Evolutionary conservation across 1,139 yeast genomes (phyloP), one percentile per base, ranked within the genome.

Genomic region (Geotrichum carabidarum): DNA sequence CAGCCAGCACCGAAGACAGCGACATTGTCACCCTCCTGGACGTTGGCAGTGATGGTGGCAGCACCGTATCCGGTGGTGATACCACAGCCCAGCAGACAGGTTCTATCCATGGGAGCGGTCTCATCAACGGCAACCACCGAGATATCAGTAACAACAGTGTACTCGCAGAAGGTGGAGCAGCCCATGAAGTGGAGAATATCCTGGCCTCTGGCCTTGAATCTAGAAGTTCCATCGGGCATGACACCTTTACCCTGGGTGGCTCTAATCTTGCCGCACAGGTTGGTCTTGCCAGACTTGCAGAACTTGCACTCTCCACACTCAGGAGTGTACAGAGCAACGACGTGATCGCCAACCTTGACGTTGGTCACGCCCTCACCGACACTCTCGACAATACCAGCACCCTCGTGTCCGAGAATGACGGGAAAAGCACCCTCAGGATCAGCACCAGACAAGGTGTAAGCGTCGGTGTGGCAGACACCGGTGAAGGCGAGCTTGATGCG

Each of bases 381-480:
- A 53, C 89, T 80, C 75, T 89, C 97, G 47, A 91, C 97, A 60
- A 89, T 77, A 68, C 98, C 98, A 44, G 97, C 95, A 73, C 97
- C 97, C 74, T 91, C 98, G 71, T 93, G 98, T 59, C 99, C 98
- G 67, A 93, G 80, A 59, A 93, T 57, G 34, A 63, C 63, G 36
- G 98, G 98, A 81, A 90, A 91, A 22, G 86, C 88, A 64, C 98
- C 99, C 75, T 94, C 99, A 56, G 98, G 95, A 72, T 93, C 99
- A 57, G 77, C 80, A 56, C 99, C 99, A 54, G 95, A 84, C 63
- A 93, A 78, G 11, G 99, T 91, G 78, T 85, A 94, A 45, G 97
- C 98, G 70, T 93, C 99, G 47, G 99, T 93, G 77, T 93, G 99
- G 72, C 99, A 93, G 48, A 93, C 96, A 69, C 98, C 99, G 42